These are phyloP conservation scores for Candida ipomoeae DNA, from an alignment of 805 yeast species.

Conservation along the genomic window DNA sequence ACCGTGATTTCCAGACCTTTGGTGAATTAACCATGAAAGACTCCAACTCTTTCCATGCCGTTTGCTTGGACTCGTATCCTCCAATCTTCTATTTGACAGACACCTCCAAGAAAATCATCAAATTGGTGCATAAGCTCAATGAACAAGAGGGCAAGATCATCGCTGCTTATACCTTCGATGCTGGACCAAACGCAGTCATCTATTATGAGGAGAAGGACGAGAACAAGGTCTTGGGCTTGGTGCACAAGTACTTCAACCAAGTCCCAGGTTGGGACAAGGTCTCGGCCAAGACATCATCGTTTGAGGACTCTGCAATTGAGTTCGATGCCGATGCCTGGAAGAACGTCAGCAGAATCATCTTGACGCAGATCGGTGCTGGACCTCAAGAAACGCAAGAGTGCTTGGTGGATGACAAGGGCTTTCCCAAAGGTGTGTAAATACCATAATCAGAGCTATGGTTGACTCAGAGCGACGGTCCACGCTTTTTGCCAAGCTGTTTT, in stretches of 20 bases:
- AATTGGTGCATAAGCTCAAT: conserved; percentile 60
- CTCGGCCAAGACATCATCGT: conserved; percentile 14
- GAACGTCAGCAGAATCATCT: conserved; percentile 80
- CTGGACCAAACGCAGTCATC: conserved; percentile 98
- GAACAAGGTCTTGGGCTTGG: conserved; percentile 62
- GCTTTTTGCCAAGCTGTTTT: neutral
- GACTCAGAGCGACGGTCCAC: neutral
- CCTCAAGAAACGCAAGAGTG: conserved; percentile 60
- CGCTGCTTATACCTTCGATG: conserved; percentile 97
- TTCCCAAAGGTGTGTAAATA: conserved; percentile 48
- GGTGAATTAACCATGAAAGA: conserved; percentile 94
- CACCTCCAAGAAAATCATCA: conserved; percentile 20
- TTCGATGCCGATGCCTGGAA: conserved; percentile 50
- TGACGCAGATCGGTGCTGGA: conserved; percentile 85
- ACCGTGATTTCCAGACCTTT: conserved; percentile 73
- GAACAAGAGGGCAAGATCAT: conserved; percentile 58
- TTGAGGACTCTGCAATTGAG: conserved; percentile 27
- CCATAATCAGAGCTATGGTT: neutral
- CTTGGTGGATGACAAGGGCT: conserved; percentile 56
- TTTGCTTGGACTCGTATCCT: conserved; percentile 92
- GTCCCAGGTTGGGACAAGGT: conserved; percentile 66
- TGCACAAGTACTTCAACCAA: conserved; percentile 54
- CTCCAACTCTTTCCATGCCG: conserved; percentile 96
- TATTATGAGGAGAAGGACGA: conserved; percentile 82
- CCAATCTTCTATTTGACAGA: conserved; percentile 63